phyloP scores from a whole-genome alignment of 108 stramenopile genomes.

The Nannochloropsis gaditana region DNA sequence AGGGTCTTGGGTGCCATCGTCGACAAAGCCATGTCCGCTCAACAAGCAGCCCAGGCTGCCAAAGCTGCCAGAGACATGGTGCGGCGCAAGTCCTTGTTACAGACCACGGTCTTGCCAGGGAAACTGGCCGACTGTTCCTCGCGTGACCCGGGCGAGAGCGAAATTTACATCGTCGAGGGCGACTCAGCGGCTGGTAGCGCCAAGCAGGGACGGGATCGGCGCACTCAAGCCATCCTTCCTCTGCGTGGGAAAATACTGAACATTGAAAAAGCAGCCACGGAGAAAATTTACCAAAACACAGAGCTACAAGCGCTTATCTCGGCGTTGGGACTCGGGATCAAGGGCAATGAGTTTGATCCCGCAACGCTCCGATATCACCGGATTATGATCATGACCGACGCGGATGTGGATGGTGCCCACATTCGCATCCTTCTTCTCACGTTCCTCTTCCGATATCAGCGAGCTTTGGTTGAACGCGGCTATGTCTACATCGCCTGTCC shows the following conservation, averaged over 20 bases:
- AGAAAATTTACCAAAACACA: conserved; percentile 80
- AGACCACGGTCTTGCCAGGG: conserved; percentile 68
- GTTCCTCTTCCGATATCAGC: conserved; percentile 85
- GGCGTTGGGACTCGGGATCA: conserved; percentile 79
- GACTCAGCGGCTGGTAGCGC: conserved; percentile 87
- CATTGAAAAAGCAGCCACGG: conserved; percentile 82
- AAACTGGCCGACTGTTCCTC: conserved; percentile 85
- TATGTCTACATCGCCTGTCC: conserved; percentile 89
- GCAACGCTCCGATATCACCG: conserved; percentile 65
- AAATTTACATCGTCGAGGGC: conserved; percentile 91
- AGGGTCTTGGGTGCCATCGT: conserved; percentile 69
- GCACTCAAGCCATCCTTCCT: conserved; percentile 85
- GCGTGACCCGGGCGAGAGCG: conserved; percentile 66
- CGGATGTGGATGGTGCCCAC: conserved; percentile 92
- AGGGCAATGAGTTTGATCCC: conserved; percentile 70
- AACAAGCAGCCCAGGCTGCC: conserved; percentile 79
- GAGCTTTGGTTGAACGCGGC: conserved; percentile 76
- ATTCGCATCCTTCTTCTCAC: conserved; percentile 88
- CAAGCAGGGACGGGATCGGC: conserved; percentile 86
- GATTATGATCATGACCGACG: conserved; percentile 93
- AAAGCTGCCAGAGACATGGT: conserved; percentile 88
- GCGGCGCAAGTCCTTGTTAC: conserved; percentile 75
- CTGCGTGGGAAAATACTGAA: conserved; percentile 90
- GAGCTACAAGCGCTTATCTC: conserved; percentile 85
- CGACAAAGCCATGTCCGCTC: conserved; percentile 76